Evolutionary conservation across 805 yeast genomes (phyloP), one percentile per base, ranked within the genome.

Genomic region (Ogataea pilisensis): DNA sequence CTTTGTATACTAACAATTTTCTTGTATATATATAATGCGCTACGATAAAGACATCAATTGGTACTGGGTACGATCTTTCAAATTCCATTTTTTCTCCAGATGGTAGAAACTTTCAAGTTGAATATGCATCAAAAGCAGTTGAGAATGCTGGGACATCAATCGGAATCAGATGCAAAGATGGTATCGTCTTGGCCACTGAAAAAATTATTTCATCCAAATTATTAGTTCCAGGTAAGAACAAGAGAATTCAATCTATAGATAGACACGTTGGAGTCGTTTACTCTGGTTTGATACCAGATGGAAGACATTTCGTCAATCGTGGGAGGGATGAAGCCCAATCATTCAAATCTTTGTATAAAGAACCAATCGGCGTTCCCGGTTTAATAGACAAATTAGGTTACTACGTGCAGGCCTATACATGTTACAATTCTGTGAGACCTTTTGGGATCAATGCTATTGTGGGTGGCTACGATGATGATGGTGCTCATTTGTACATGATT

Each of bases 11-110:
- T n/a, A n/a, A n/a, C n/a, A n/a, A n/a, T n/a, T n/a, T n/a, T n/a
- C n/a, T n/a, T n/a, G n/a, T n/a, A n/a, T n/a, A n/a, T n/a, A n/a
- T n/a, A n/a, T n/a, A n/a, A n/a, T n/a, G n/a, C n/a, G n/a, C 1
- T 8, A 20, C 16, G 4, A 24, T 26, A 32, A 38, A 51, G 68
- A 85, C 98, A 30, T 93, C 99, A 35, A 90, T 93, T 55, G 99
- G 99, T 55, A 93, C 99, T 22, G 99, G 99, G 16, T 93, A 93
- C 79, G 99, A 93, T 74, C 81, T 93, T 60, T 88, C 97, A 26
- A 93, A 93, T 71, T 83, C 95, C 68, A 96, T 91, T 47, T 93
- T 93, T 69, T 80, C 88, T 41, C 91, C 91, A 42, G 96, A 88
- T 62, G 95, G 95, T 31, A 77, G 95, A 69, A 87, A 86, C 64